Percentiles rank a stretch among this genome's conserved stretches.
These are phyloP conservation scores for Sporothrix schenckii DNA, from an alignment of 2,329 filamentous ascomycete genomes.

Conservation along the genomic window DNA sequence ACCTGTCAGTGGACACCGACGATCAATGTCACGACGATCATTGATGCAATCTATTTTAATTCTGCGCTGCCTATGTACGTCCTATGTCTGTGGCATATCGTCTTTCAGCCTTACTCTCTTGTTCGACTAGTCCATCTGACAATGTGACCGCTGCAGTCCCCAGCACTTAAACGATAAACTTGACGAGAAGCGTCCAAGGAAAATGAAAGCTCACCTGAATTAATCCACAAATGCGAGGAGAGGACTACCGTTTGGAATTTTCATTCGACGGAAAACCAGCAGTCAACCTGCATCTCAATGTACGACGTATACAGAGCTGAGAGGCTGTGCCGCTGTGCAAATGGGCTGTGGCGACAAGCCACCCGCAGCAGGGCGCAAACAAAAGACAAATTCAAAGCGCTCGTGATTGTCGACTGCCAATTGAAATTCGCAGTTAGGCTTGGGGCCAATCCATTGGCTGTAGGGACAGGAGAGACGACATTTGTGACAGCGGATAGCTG, in stretches of 20 bases:
- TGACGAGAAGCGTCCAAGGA: not conserved
- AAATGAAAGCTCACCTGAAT: not conserved
- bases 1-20: not conserved
- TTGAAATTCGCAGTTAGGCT: too few species aligned
- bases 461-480: too few species aligned
- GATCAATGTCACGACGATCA: not conserved
- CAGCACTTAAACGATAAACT: not conserved
- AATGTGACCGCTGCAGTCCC: too few species aligned
- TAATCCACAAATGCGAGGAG: slow-evolving; percentile 13
- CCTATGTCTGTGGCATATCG: not conserved
- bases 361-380: not conserved
- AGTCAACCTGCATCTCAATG: not conserved
- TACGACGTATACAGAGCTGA: not conserved
- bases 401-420: not conserved
- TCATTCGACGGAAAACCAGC: slow-evolving; percentile 1
- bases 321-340: slow-evolving; percentile 23
- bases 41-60: not conserved
- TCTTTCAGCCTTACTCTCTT: not conserved
- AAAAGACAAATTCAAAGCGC: not conserved
- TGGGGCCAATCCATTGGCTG: too few species aligned
- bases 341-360: slow-evolving; percentile 24
- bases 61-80: not conserved
- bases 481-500: not conserved
- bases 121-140: not conserved
- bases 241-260: not conserved